Evolutionary conservation across 176 grass and related monocot genomes (phyloP), one percentile per base, ranked within the genome.

Genomic region (Juncus inflexus): DNA sequence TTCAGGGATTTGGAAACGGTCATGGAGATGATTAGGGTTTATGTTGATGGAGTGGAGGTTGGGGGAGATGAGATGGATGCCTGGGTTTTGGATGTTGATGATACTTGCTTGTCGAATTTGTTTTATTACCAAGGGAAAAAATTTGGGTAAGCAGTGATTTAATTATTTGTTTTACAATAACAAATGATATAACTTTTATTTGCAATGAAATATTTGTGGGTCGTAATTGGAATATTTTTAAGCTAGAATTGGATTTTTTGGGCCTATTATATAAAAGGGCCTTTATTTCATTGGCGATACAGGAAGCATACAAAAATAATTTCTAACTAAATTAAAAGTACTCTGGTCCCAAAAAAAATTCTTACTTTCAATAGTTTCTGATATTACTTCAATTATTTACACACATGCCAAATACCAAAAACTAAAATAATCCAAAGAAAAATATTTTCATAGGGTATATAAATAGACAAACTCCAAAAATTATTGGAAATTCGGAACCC

Each of bases 81-180:
- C 58, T 97, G 92, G 92, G 60, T 97, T 40, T 59, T 97, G 49
- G 92, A 97, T 74, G 19, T 97, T 57, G 92, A 97, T 75, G 92
- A 97, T 78, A 97, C 92, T 3, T 89, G 87, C 79, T 65, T 97
- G 35, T 97, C 92, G 55, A 97, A 97, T 77, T 82, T 97, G 7
- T 19, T 77, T 11, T 91, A 97, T 81, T 91, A 89, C 74, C 15
- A 81, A 16, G 63, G 66, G 3, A 88, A 89, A 56, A 82, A 83
- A 59, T 97, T 89, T 58, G 92, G 92, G 91, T 87, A 35, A 11
- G 40, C 4, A 36, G 0, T 50, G 8, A 3, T 60, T 15, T 15
- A 12, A 12, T 28, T 5, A 35, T 4, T 6, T 45, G 5, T 42
- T 2, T 70, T 45, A 52, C 19, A 28, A 28, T 28, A 28, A 28